Conservation (phyloP, 2,329 filamentous ascomycete species). For the Ceratocystis eucalypticola region DNA sequence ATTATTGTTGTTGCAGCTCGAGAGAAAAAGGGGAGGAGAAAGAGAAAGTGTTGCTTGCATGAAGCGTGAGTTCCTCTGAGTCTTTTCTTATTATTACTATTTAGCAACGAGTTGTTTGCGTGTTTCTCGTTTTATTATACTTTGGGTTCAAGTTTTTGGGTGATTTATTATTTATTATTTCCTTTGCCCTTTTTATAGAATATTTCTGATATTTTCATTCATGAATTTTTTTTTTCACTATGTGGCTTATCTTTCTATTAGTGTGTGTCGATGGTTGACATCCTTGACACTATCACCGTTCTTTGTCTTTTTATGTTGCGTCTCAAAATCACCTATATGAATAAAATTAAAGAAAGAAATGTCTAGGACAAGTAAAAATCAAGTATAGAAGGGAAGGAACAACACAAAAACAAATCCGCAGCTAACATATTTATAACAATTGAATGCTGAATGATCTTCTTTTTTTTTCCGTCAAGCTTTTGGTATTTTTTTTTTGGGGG, state of each 20-base stretch:
- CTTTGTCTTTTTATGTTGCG: too few species aligned
- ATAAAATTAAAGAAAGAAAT: background rate
- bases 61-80: background rate
- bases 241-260: too few species aligned
- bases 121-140: background rate
- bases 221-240: too few species aligned
- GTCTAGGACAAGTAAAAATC: background rate
- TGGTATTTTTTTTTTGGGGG: background rate
- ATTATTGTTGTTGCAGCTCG: too few species aligned
- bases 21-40: too few species aligned
- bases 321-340: too few species aligned
- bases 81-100: background rate
- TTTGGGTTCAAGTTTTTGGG: background rate
- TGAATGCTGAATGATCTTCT: background rate
- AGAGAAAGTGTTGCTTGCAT: background rate
- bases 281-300: too few species aligned
- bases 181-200: background rate
- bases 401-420: background rate
- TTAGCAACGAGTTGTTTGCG: background rate
- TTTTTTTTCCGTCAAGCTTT: background rate
- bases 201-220: too few species aligned
- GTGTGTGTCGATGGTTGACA: too few species aligned
- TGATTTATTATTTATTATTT: background rate
- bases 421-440: background rate
- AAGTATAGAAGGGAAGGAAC: background rate